Conservation (phyloP, 73 alveolate species). For the Durusdinium trenchii region DNA sequence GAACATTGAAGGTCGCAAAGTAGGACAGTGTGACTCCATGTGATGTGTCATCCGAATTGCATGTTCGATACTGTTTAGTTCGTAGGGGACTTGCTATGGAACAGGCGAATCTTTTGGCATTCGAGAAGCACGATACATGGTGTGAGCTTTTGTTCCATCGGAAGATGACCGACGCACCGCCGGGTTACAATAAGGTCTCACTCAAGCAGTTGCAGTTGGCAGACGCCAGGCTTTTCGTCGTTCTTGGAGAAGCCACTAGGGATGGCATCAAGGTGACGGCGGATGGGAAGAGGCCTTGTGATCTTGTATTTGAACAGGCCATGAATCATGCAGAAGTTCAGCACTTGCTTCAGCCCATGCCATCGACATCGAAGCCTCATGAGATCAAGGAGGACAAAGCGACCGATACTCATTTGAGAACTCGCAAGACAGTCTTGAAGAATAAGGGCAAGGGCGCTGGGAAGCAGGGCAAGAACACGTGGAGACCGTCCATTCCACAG, state of each 20-base stretch:
- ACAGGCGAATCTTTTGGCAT: not conserved
- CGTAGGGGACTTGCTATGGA: not conserved
- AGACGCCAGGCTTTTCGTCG: not conserved
- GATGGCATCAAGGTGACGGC: not conserved
- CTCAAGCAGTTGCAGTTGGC: not conserved
- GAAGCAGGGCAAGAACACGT: not conserved
- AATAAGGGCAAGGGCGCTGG: not conserved
- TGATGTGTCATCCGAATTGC: not conserved
- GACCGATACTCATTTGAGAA: not conserved
- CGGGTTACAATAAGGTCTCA: not conserved
- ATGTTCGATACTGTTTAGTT: not conserved
- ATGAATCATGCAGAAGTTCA: not conserved
- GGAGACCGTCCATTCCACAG: not conserved
- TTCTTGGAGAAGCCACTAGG: not conserved
- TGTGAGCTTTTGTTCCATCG: not conserved
- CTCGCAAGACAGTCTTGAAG: not conserved
- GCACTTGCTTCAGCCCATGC: not conserved
- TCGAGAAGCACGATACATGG: not conserved
- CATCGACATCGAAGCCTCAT: not conserved
- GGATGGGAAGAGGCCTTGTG: not conserved
- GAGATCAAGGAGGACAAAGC: not conserved
- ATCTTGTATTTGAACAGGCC: not conserved
- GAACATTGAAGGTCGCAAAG: not conserved
- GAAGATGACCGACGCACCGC: not conserved
- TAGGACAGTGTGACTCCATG: not conserved